phyloP scores from a whole-genome alignment of 1,284 basidiomycete species.

The Rhodotorula sp. region DNA sequence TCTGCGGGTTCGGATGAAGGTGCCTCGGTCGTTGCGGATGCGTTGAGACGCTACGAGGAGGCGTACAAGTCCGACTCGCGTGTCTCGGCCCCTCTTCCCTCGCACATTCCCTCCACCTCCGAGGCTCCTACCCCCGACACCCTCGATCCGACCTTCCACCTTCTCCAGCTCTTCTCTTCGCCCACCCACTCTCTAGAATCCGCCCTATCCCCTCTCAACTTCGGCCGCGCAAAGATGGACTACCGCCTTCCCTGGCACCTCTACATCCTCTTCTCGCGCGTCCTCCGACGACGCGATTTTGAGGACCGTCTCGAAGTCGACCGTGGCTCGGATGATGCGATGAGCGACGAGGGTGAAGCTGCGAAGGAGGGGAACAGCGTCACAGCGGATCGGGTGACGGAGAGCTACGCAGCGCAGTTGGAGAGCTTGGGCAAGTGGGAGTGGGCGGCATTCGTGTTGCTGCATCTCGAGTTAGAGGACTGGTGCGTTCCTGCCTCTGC shows the following conservation, averaged over 20 bases:
- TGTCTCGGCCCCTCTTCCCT: slow-evolving; percentile 62
- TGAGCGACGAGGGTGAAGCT: slow-evolving; percentile 49
- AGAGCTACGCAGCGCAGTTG: slow-evolving; percentile 81
- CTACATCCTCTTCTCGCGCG: slow-evolving; percentile 80
- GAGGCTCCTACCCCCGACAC: slow-evolving; percentile 48
- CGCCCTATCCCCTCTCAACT: slow-evolving; percentile 64
- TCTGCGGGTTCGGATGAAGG: slow-evolving; percentile 49
- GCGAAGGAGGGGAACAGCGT: slow-evolving; percentile 65
- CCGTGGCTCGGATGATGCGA: slow-evolving; percentile 45
- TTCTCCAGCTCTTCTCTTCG: slow-evolving; percentile 73
- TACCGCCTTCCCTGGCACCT: slow-evolving; percentile 89
- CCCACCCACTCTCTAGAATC: slow-evolving; percentile 54
- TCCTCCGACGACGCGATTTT: slow-evolving; percentile 78
- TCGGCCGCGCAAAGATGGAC: slow-evolving; percentile 72
- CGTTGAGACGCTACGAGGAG: slow-evolving; percentile 65
- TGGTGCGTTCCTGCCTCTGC: slow-evolving; percentile 56
- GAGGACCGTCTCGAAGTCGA: slow-evolving; percentile 61
- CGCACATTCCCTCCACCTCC: slow-evolving; percentile 54
- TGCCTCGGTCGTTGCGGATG: slow-evolving; percentile 52
- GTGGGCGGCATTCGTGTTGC: slow-evolving; percentile 81
- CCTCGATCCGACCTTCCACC: slow-evolving; percentile 73
- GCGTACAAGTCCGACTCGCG: slow-evolving; percentile 37
- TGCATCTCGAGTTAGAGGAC: slow-evolving; percentile 76
- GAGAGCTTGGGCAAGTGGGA: slow-evolving; percentile 77
- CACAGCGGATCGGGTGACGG: slow-evolving; percentile 76